Base-by-base conservation (phyloP, 2,329 filamentous ascomycete genomes). In the Xylariales sp. region DNA sequence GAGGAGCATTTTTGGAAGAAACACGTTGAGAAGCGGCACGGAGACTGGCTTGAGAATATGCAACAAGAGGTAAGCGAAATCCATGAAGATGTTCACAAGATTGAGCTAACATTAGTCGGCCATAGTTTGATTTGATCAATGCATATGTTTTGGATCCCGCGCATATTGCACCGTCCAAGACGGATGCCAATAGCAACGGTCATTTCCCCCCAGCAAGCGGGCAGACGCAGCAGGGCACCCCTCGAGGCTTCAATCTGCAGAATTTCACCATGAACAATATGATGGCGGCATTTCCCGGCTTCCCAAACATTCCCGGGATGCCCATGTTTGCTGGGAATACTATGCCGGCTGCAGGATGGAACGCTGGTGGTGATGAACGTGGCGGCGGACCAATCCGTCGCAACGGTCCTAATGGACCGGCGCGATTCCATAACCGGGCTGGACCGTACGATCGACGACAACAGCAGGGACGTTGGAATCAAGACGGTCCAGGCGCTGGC, bases 1-100 rank as follows among this genome's bases (percentile, higher is more conserved):
- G 96, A 96, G 66, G 92, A 97, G 50, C 90, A 95, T 74, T 99
- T 99, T 79, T 99, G 97, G 95, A 91, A 90, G 76, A 99, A 99
- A 84, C 96, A 99, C 76, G 91, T 98, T 16, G 95, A 98, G 81
- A 99, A 99, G 83, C 90, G 97, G 65, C 96, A 99, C 79, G 79
- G 87, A 0, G 95, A 98, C 62, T 99, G 94, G 92, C 86, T 92
- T 52, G 91, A 94, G 41, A 87, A 84, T 61, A 83, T 97, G 71
- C 91, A 91, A 78, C 90, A 91, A 77, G 95, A 97, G 83, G 94
- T 97, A 85, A 84, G 90, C 14, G 12, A 41, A 3, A 58, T 32
- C n/a, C 4, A 43, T n/a, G 12, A 50, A 45, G 3, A 50, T 10
- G 14, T 50, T 3, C n/a, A 57, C 8, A 23, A 12, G 62, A 1